These are phyloP conservation scores for Paradendryphiella salina DNA, from an alignment of 2,329 filamentous ascomycete species.

Conservation along the genomic window DNA sequence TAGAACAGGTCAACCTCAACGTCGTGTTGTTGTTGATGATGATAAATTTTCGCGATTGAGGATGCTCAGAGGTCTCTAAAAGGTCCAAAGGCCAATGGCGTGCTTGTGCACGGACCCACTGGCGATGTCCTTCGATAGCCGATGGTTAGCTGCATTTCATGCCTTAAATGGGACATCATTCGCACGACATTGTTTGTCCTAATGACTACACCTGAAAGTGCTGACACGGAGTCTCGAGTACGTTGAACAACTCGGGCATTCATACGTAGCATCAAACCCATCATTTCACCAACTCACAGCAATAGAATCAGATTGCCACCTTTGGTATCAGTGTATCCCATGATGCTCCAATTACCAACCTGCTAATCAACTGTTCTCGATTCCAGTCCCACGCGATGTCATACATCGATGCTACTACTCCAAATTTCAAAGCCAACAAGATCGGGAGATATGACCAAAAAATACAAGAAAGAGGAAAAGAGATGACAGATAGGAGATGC, in stretches of 20 bases:
- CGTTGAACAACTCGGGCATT: background rate
- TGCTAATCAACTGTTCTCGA: background rate
- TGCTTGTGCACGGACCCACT: constrained; percentile 29
- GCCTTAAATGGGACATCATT: constrained; percentile 17
- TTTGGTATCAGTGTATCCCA: constrained; percentile 8
- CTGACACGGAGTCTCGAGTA: no score
- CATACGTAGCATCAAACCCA: background rate
- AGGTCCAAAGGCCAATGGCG: constrained; percentile 22
- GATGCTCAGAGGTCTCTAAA: background rate
- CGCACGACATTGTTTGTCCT: constrained; percentile 4
- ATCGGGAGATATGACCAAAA: background rate
- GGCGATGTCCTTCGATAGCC: constrained; percentile 17
- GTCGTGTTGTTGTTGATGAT: background rate
- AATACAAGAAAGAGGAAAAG: background rate
- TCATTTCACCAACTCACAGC: background rate
- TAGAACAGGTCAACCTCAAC: background rate
- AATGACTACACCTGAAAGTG: background rate
- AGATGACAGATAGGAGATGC: background rate
- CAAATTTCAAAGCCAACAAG: no score
- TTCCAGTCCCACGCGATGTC: background rate
- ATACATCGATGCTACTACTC: background rate
- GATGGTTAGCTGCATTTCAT: constrained; percentile 17
- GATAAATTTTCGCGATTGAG: background rate
- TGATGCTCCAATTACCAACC: background rate
- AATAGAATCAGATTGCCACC: constrained; percentile 8